A percentile compares a stretch with the other conserved stretches of the same genome.
These are phyloP conservation scores for Trichoderma erinaceum DNA, from an alignment of 495 filamentous ascomycete genomes.

Conservation along the genomic window DNA sequence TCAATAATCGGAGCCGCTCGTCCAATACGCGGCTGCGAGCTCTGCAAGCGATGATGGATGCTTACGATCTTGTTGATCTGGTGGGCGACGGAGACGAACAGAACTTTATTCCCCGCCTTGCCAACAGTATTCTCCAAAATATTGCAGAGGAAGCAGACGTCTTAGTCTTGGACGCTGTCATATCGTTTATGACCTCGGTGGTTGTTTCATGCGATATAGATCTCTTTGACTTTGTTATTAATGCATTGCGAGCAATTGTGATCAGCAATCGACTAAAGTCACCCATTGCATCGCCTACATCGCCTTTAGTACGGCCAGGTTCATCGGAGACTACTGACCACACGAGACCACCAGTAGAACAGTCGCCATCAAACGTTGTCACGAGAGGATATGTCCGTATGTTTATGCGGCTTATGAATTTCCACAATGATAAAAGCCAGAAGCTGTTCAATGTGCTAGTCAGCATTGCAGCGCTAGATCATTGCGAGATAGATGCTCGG, in stretches of 20 bases:
- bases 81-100: constrained; percentile 46
- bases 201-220: constrained; percentile 39
- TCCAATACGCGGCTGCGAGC: constrained; percentile 62
- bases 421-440: constrained; percentile 44
- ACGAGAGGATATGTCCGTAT: constrained; percentile 51
- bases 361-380: constrained; percentile 50
- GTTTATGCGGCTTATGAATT: constrained; percentile 56
- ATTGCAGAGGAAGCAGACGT: constrained; percentile 51
- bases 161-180: constrained; percentile 43
- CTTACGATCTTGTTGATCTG: constrained; percentile 54
- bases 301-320: constrained; percentile 26
- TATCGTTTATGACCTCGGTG: constrained; percentile 45
- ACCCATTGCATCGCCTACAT: constrained; percentile 19
- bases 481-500: constrained; percentile 59
- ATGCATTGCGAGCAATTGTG: constrained; percentile 40
- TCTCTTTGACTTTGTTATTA: constrained; percentile 49
- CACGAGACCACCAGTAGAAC: constrained; percentile 20
- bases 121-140: constrained; percentile 41
- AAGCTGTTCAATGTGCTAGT: constrained; percentile 51
- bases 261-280: constrained; percentile 34
- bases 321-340: background rate
- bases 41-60: constrained; percentile 61
- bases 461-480: constrained; percentile 49
- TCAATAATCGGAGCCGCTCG: constrained; percentile 55
- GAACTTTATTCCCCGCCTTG: constrained; percentile 34